A percentile compares a stretch with the other conserved stretches of the same genome.
Evolutionary conservation across 345 rosid genomes (phyloP).

Genomic region (Hibiscus trionum): DNA sequence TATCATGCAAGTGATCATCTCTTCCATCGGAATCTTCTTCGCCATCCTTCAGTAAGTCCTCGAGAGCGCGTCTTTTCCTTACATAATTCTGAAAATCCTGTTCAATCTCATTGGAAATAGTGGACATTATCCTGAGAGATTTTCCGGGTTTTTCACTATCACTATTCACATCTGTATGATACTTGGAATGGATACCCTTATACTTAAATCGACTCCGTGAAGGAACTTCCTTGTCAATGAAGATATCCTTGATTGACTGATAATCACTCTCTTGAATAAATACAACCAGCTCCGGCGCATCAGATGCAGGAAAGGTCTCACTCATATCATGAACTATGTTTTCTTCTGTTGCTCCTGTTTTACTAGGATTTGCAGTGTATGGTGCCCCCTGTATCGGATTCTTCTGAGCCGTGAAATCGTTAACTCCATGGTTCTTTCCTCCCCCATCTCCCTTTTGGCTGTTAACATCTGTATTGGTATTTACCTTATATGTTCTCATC

Average conservation of each 20-base stretch:
- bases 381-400: neutral
- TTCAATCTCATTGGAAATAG: conserved; percentile 14
- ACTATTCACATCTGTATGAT: conserved; percentile 8
- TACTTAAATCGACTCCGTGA: neutral
- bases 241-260: conserved; percentile 19
- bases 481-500: conserved; percentile 6
- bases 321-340: neutral
- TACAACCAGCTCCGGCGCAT: conserved; percentile 25
- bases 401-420: neutral
- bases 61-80: neutral
- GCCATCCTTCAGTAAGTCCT: neutral
- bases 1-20: neutral
- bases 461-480: neutral
- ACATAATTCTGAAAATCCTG: conserved; percentile 6
- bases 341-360: conserved; percentile 8
- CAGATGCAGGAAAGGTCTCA: neutral
- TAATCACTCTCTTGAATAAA: conserved; percentile 22
- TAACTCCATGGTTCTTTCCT: neutral
- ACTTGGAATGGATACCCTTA: neutral
- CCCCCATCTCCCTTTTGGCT: neutral
- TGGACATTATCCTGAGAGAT: conserved; percentile 9
- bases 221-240: conserved; percentile 14
- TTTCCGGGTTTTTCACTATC: neutral
- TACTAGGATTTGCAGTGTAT: neutral
- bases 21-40: neutral